phyloP scores from a whole-genome alignment of 148 eudicot genomes.

The Salicornia ramosissima region DNA sequence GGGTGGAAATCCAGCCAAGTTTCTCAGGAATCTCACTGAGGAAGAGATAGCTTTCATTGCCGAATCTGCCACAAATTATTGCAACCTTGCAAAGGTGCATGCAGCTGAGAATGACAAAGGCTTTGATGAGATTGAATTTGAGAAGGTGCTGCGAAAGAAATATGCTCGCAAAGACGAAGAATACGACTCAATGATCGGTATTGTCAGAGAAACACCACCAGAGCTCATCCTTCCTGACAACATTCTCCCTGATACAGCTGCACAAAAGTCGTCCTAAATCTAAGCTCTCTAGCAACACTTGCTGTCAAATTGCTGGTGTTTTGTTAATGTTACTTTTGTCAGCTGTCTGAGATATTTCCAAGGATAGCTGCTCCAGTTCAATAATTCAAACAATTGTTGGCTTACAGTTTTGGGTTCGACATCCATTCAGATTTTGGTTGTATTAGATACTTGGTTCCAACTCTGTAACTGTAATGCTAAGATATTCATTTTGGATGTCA shows the following conservation, averaged over 20 bases:
- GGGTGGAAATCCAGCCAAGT: constrained; percentile 90
- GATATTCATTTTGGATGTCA: constrained; percentile 20
- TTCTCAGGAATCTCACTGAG: constrained; percentile 80
- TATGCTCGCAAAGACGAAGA: constrained; percentile 66
- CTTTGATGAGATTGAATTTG: constrained; percentile 76
- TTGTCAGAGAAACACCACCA: constrained; percentile 63
- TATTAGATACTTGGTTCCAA: constrained; percentile 14
- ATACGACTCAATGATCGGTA: constrained; percentile 70
- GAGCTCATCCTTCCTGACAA: constrained; percentile 62
- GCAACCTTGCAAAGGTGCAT: constrained; percentile 69
- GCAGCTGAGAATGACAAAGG: constrained; percentile 83
- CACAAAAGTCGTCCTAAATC: constrained; percentile 38
- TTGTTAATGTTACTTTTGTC: constrained; percentile 25
- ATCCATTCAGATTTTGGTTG: constrained; percentile 13
- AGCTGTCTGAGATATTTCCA: constrained; percentile 20
- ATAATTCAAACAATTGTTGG: constrained; percentile 24
- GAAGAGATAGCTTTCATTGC: constrained; percentile 85
- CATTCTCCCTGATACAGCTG: constrained; percentile 42
- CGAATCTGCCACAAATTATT: constrained; percentile 69
- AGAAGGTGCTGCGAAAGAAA: constrained; percentile 81
- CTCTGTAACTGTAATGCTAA: constrained; percentile 19
- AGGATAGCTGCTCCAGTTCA: constrained; percentile 27
- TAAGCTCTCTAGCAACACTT: constrained; percentile 1
- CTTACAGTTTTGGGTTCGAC: constrained; percentile 26
- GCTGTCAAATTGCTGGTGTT: constrained; percentile 15